phyloP scores from a whole-genome alignment of 176 grass and related monocot genomes.

The Zoysia japonica region DNA sequence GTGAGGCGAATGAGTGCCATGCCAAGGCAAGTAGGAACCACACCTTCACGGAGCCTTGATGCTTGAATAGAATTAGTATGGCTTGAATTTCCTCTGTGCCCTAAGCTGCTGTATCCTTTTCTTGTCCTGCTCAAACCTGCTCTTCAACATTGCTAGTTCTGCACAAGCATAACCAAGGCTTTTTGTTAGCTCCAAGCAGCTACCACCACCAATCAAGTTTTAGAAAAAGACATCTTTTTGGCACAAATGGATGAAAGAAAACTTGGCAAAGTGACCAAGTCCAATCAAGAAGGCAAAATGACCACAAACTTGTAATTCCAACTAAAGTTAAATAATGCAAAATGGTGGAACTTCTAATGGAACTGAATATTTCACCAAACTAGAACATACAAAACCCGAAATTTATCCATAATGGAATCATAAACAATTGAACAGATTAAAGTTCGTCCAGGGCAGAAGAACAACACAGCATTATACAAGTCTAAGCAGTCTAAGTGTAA shows the following conservation, averaged over 20 bases:
- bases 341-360: neutral
- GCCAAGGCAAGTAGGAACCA: neutral
- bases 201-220: neutral
- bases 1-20: neutral
- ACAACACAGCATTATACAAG: neutral
- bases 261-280: neutral
- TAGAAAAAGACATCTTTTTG: neutral
- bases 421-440: neutral
- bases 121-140: slow-evolving; percentile 93
- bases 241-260: neutral
- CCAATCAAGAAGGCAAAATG: slow-evolving; percentile 9
- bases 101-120: slow-evolving; percentile 84
- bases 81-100: slow-evolving; percentile 89
- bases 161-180: slow-evolving; percentile 28
- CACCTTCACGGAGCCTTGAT: neutral
- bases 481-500: neutral
- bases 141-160: slow-evolving; percentile 89
- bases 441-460: neutral
- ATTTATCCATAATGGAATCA: neutral
- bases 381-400: slow-evolving; percentile 19
- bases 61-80: slow-evolving; percentile 49
- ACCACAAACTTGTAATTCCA: neutral
- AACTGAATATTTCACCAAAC: slow-evolving; percentile 11
- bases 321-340: slow-evolving; percentile 6
- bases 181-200: slow-evolving; percentile 8